Evolutionary conservation across 2,329 filamentous ascomycete species (phyloP), one percentile per base, ranked within the genome.

Genomic region (Fusarium subtropicale): DNA sequence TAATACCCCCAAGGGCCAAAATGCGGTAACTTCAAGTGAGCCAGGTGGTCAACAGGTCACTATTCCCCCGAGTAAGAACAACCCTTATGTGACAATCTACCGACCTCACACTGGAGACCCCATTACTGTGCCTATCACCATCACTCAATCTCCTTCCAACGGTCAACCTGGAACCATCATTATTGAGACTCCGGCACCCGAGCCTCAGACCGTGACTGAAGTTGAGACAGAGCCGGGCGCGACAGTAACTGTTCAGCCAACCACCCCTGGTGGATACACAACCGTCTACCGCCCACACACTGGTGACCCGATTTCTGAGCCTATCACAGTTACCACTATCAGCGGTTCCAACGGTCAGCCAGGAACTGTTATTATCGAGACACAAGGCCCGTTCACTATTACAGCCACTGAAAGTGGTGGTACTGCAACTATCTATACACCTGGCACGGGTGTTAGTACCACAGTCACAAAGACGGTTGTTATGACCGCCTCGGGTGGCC

Each of bases 81-180:
- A 58, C 24, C 66, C 66, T 5, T 69, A 63, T 18, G 64, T 67
- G 34, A 68, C 64, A 7, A 67, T 68, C 16, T 68, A 68, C 54
- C 52, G 53, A 26, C 65, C 53, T 16, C 64, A 68, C 18, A 54
- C 66, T 5, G 66, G 66, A 15, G 55, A 61, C n/a, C 56, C 66
- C 7, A 66, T 69, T n/a, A 69, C 66, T 24, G 56, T 18, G 1
- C 62, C 66, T 8, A 70, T 69, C 11, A 69, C 66, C 2, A 67
- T 69, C 15, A 69, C 66, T 4, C 61, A 70, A 26, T 24, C 66
- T 36, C 61, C 66, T 4, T 42, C 62, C 12, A 59, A 63, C 20
- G 66, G 66, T 22, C 66, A 67, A 30, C 66, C 66, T 22, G 66
- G 66, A 53, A 69, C 66, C 1, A 56, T 69, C 31, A 56, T 69